Evolutionary conservation across 495 filamentous ascomycete species (phyloP), one percentile per base, ranked within the genome.

Genomic region (Penicillium mononematosum): DNA sequence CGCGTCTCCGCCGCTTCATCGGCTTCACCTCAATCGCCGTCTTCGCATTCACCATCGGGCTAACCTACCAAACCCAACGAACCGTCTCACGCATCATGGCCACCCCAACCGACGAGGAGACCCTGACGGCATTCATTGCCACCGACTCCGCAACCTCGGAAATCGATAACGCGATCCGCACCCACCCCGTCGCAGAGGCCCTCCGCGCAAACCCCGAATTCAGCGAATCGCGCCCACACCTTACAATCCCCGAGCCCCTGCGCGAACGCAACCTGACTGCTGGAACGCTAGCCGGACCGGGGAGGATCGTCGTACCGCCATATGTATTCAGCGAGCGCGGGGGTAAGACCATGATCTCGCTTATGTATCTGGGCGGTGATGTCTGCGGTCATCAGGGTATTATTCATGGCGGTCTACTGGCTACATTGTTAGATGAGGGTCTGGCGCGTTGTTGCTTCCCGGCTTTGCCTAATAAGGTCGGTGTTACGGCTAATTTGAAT

Each of bases 381-480:
- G 73, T 98, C 41, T 98, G 90, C 67, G 94, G 94, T 5, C 92
- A 98, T 67, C 87, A 88, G 19, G 94, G 93, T 2, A 89, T 98
- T 56, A 78, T 98, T 2, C 94, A 98, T 66, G 94, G 94, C 8
- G 94, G 94, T 0, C 70, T 98, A 60, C 74, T 98, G 45, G 95
- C 94, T 14, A 98, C 95, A 12, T 76, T 98, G 65, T 74, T 98
- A 45, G 94, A 98, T 63, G 94, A 98, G 72, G 91, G 91, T 0
- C 72, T 98, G 32, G 94, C 89, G 55, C 80, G 91, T 42, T 96
- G 92, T 73, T 96, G 90, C 63, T 97, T 98, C 68, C 85, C 87
- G 1, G 91, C 91, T 42, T 73, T 98, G 59, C 94, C 94, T 34
- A 92, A 90, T 63, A 88, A 90, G 67, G 81, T 97, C 27, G 94